phyloP scores from a whole-genome alignment of 306 rosid species.

The Prosopis cineraria region DNA sequence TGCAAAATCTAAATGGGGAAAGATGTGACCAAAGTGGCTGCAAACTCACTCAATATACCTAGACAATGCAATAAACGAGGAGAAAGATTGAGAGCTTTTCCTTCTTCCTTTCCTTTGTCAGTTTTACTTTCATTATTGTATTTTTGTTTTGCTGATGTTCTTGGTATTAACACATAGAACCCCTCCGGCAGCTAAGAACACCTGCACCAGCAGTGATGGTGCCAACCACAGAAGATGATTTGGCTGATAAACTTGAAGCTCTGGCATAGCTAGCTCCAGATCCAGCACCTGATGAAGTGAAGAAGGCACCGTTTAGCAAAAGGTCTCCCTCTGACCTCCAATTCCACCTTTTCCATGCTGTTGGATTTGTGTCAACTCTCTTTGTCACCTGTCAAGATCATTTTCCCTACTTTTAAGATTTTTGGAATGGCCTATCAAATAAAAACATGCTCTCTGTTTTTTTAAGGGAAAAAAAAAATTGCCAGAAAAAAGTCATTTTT shows the following conservation, averaged over 20 bases:
- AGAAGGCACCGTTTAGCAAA: slow-evolving; percentile 86
- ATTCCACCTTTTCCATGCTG: slow-evolving; percentile 82
- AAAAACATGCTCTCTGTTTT: no score
- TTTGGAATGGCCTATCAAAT: no score
- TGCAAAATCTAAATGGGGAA: slow-evolving; percentile 52
- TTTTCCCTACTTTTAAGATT: slow-evolving; percentile 7
- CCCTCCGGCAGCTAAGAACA: slow-evolving; percentile 68
- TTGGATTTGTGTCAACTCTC: slow-evolving; percentile 53
- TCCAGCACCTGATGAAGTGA: slow-evolving; percentile 85
- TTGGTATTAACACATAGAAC: slow-evolving; percentile 60
- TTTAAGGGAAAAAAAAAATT: no score
- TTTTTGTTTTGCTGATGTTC: slow-evolving; percentile 22
- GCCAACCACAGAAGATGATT: slow-evolving; percentile 88
- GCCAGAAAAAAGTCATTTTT: no score
- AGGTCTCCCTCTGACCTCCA: slow-evolving; percentile 99
- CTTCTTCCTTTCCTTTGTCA: slow-evolving; percentile 47
- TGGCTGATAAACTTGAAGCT: slow-evolving; percentile 96
- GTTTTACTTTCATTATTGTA: slow-evolving; percentile 21
- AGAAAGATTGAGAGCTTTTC: slow-evolving; percentile 54
- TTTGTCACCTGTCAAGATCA: slow-evolving; percentile 74
- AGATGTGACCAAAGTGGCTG: slow-evolving; percentile 45
- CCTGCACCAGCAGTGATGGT: slow-evolving; percentile 76
- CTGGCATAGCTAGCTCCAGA: slow-evolving; percentile 88
- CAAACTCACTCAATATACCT: slow-evolving; percentile 56
- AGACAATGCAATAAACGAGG: slow-evolving; percentile 49